These are phyloP conservation scores for Candida tammaniensis DNA, from an alignment of 805 yeast genomes.

Conservation along the genomic window DNA sequence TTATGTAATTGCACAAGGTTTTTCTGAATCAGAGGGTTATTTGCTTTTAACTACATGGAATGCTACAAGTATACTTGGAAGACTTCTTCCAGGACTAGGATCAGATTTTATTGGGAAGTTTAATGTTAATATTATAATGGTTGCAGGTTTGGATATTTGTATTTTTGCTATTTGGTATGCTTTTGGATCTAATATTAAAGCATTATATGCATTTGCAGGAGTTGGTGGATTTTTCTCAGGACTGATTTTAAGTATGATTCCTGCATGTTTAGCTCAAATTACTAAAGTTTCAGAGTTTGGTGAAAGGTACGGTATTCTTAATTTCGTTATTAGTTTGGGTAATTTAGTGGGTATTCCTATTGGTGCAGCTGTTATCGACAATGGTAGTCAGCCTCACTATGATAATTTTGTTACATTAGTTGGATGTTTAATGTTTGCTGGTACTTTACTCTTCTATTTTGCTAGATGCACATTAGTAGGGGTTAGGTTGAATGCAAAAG, in stretches of 20 bases:
- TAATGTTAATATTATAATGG: constrained; percentile 40
- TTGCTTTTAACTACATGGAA: constrained; percentile 47
- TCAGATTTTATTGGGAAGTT: constrained; percentile 57
- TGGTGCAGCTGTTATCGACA: constrained; percentile 27
- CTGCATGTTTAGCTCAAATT: constrained; percentile 58
- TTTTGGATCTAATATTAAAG: constrained; percentile 23
- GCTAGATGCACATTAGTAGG: constrained; percentile 24
- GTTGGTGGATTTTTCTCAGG: constrained; percentile 35
- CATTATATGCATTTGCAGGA: constrained; percentile 31
- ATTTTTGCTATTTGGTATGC: constrained; percentile 33
- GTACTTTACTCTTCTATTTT: constrained; percentile 25
- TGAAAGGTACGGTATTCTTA: constrained; percentile 32
- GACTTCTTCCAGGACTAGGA: constrained; percentile 51
- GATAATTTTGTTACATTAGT: constrained; percentile 30
- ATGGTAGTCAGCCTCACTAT: constrained; percentile 25
- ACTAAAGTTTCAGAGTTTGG: constrained; percentile 41
- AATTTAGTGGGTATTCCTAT: constrained; percentile 28
- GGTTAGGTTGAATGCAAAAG: constrained; percentile 19
- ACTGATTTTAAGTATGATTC: constrained; percentile 33
- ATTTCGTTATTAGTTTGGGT: constrained; percentile 26
- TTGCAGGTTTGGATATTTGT: constrained; percentile 20
- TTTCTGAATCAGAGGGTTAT: constrained; percentile 41
- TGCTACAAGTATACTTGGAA: constrained; percentile 47
- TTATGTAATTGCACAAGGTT: constrained; percentile 52
- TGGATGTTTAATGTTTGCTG: constrained; percentile 25